Conservation (phyloP, 225 moss, liverwort and hornwort genomes). For the Pseudisothecium myosuroides region DNA sequence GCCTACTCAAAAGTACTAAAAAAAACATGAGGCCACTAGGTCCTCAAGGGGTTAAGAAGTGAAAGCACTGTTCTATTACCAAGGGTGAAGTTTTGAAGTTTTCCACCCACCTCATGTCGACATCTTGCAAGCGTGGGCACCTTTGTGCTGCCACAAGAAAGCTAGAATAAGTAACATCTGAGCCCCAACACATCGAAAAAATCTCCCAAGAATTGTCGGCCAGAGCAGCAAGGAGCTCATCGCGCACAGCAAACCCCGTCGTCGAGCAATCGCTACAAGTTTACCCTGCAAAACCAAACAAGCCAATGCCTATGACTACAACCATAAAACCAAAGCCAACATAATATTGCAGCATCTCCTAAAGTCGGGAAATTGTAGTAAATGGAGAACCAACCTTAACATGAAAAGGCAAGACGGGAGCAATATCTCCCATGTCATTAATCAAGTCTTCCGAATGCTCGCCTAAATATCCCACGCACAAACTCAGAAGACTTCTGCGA, state of each 20-base stretch:
- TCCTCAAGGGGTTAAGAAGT: too few relatives aligned
- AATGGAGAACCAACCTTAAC: constrained; percentile 42
- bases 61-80: background rate
- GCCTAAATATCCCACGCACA: constrained; percentile 79
- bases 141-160: constrained; percentile 38
- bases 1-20: background rate
- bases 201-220: constrained; percentile 90
- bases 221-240: constrained; percentile 62
- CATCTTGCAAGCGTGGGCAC: constrained; percentile 70
- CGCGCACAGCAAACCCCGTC: constrained; percentile 70
- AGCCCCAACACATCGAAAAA: constrained; percentile 81
- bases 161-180: constrained; percentile 75
- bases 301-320: background rate
- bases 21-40: background rate
- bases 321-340: background rate
- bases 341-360: background rate
- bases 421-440: constrained; percentile 72
- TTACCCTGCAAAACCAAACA: constrained; percentile 42
- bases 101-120: constrained; percentile 62
- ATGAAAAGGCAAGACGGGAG: constrained; percentile 56
- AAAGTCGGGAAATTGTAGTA: background rate
- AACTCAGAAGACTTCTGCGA: constrained; percentile 60
- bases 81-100: background rate
- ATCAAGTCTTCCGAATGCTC: constrained; percentile 75
- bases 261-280: constrained; percentile 78